Percentiles rank a stretch among this genome's conserved stretches.
Evolutionary conservation across 179 eudicot species (phyloP).

Genomic region (Corrigiola litoralis): DNA sequence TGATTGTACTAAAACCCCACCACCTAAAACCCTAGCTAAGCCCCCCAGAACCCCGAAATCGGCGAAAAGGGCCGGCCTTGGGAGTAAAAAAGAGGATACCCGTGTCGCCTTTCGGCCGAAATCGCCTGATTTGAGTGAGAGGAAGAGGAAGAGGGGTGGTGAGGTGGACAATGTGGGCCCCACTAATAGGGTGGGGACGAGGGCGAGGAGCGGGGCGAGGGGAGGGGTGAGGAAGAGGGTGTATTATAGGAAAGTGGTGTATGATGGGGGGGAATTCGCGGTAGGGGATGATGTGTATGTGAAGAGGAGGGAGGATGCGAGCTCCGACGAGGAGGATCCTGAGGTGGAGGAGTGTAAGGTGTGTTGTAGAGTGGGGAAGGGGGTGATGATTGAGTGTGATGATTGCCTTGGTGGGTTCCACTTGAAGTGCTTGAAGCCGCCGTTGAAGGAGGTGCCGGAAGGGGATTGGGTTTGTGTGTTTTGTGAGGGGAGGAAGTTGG

Average conservation of each 20-base stretch:
- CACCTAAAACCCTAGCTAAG: constrained; percentile 15
- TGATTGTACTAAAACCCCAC: constrained; percentile 13
- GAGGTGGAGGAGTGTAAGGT: constrained; percentile 84
- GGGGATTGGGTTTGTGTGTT: constrained; percentile 88
- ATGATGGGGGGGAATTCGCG: constrained; percentile 73
- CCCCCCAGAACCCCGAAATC: constrained; percentile 28
- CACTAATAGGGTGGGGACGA: constrained; percentile 10
- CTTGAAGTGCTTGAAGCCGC: constrained; percentile 88
- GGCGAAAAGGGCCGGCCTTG: constrained; percentile 8
- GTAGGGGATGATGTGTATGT: constrained; percentile 83
- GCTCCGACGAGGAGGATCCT: constrained; percentile 69
- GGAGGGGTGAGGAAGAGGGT: constrained; percentile 43
- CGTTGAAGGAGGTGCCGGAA: constrained; percentile 78
- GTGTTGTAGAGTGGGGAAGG: constrained; percentile 33
- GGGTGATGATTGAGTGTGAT: constrained; percentile 81
- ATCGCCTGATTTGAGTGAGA: constrained; percentile 45
- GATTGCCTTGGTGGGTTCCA: constrained; percentile 93
- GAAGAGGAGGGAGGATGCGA: constrained; percentile 76
- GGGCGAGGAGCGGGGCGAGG: constrained; percentile 7
- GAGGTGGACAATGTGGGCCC: constrained; percentile 7
- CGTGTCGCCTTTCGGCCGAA: constrained; percentile 30
- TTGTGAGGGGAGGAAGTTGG: constrained; percentile 63
- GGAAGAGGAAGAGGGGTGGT: constrained; percentile 38
- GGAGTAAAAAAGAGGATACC: constrained; percentile 1
- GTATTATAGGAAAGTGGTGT: constrained; percentile 71